A percentile compares a stretch with the other conserved stretches of the same genome.
These are phyloP conservation scores for Diaporthe ilicicola DNA, from an alignment of 2,329 filamentous ascomycete species.

Conservation along the genomic window DNA sequence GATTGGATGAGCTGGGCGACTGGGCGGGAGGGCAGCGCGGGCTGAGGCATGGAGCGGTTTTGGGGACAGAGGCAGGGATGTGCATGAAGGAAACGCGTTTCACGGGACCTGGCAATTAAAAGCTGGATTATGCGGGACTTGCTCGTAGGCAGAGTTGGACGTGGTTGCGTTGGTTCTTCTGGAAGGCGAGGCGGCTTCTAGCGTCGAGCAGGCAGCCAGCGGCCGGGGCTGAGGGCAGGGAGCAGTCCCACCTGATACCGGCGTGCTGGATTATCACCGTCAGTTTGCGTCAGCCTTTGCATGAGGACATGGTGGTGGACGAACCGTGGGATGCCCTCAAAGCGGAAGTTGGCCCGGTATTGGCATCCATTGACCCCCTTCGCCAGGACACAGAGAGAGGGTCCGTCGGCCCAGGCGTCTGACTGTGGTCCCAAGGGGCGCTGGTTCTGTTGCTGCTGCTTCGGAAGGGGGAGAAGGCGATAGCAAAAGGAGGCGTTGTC, in stretches of 20 bases:
- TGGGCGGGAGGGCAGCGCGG: constrained; percentile 29
- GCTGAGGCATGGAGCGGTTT: constrained; percentile 35
- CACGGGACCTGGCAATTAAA: constrained; percentile 58
- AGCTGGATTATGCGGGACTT: constrained; percentile 53
- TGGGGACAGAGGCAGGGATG: constrained; percentile 41
- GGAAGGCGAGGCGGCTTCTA: constrained; percentile 49
- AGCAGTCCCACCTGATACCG: constrained; percentile 16
- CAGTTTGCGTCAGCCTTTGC: constrained; percentile 3
- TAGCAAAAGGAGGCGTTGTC: not conserved
- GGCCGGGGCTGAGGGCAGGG: constrained; percentile 2
- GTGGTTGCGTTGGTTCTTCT: constrained; percentile 44
- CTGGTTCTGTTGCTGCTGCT: not conserved
- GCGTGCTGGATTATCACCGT: constrained; percentile 10
- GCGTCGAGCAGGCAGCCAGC: constrained; percentile 34
- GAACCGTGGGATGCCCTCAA: constrained; percentile 20
- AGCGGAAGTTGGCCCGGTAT: constrained; percentile 18
- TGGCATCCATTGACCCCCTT: constrained; percentile 4
- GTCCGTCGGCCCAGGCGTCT: constrained; percentile 1
- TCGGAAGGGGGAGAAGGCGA: not conserved
- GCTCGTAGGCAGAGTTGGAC: constrained; percentile 39
- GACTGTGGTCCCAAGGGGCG: not conserved
- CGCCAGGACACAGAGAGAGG: not conserved
- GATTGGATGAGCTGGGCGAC: not conserved
- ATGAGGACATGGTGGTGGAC: constrained; percentile 10
- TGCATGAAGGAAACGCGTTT: constrained; percentile 58